Percentiles rank a stretch among this genome's conserved stretches.
These are phyloP conservation scores for Coemansia sp. DNA, from an alignment of 192 early-diverging fungal species.

Conservation along the genomic window DNA sequence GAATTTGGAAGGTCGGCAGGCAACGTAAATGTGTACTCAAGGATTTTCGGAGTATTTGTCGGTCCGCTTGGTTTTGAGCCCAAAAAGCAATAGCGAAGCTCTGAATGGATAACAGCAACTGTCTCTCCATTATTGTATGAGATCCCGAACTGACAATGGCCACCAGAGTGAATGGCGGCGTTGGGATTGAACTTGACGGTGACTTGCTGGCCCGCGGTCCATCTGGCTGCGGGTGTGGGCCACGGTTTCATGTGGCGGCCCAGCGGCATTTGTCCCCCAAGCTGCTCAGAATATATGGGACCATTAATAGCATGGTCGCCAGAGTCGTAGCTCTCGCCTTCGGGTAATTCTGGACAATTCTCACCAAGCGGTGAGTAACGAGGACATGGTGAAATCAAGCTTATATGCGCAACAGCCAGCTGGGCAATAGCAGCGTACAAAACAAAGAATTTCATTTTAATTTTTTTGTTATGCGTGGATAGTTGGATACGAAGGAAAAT, in stretches of 20 bases:
- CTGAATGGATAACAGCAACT: slow-evolving; percentile 55
- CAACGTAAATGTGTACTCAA: slow-evolving; percentile 16
- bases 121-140: slow-evolving; percentile 47
- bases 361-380: slow-evolving; percentile 29
- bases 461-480: too few species aligned
- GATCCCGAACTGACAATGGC: slow-evolving; percentile 58
- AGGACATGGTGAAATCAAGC: slow-evolving; percentile 26
- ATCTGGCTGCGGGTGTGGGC: slow-evolving; percentile 16
- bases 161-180: slow-evolving; percentile 47
- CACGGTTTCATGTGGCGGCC: too few species aligned
- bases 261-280: slow-evolving; percentile 18
- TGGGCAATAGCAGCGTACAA: too few species aligned
- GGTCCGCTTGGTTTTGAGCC: too few species aligned
- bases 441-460: too few species aligned
- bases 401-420: slow-evolving; percentile 14
- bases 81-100: slow-evolving; percentile 33
- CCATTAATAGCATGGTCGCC: slow-evolving; percentile 45
- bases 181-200: slow-evolving; percentile 32
- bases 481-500: too few species aligned
- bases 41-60: slow-evolving; percentile 4
- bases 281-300: slow-evolving; percentile 20
- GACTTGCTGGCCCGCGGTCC: slow-evolving; percentile 35
- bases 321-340: slow-evolving; percentile 42
- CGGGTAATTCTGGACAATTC: slow-evolving; percentile 48
- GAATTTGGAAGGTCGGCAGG: slow-evolving; percentile 51